These are phyloP conservation scores for Tephrocybe sp. DNA, from an alignment of 768 basidiomycete genomes.

Conservation along the genomic window DNA sequence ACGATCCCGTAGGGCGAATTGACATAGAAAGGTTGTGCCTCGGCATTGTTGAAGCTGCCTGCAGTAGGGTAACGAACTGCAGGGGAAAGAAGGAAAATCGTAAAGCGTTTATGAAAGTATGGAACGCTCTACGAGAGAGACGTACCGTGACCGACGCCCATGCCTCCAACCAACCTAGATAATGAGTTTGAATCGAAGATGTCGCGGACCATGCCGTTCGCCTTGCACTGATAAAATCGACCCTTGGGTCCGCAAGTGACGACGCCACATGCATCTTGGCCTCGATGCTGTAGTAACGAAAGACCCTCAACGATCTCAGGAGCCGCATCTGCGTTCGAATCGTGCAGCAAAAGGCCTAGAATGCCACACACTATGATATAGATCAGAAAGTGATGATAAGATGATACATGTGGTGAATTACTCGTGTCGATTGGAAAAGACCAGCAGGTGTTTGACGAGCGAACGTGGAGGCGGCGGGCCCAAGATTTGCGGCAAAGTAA, in stretches of 20 bases:
- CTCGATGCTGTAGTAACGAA: slow-evolving; percentile 93
- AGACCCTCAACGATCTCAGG: slow-evolving; percentile 92
- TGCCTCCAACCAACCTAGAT: slow-evolving; percentile 78
- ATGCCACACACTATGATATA: slow-evolving; percentile 79
- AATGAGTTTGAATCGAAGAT: slow-evolving; percentile 85
- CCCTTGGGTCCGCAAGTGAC: slow-evolving; percentile 96
- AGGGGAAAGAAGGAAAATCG: slow-evolving; percentile 7
- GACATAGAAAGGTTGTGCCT: slow-evolving; percentile 99
- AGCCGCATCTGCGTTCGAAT: slow-evolving; percentile 71
- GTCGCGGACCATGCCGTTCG: slow-evolving; percentile 98
- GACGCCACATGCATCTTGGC: slow-evolving; percentile 97
- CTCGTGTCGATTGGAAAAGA: slow-evolving; percentile 5
- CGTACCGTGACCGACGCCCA: slow-evolving; percentile 97
- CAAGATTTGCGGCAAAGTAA: slow-evolving; percentile 5
- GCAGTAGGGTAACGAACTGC: slow-evolving; percentile 97
- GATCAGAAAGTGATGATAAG: slow-evolving; percentile 10
- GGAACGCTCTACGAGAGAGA: slow-evolving; percentile 15
- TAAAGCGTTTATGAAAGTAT: slow-evolving; percentile 5
- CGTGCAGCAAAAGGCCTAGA: slow-evolving; percentile 82
- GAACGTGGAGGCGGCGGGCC: slow-evolving; percentile 13
- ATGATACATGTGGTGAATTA: slow-evolving; percentile 2
- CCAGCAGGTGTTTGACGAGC: slow-evolving; percentile 1
- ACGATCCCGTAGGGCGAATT: slow-evolving; percentile 99
- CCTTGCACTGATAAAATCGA: slow-evolving; percentile 96
- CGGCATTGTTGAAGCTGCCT: slow-evolving; percentile 93